Percentiles rank a stretch among this genome's conserved stretches.
These are phyloP conservation scores for Argentina anserina DNA, from an alignment of 306 rosid species.

Conservation along the genomic window DNA sequence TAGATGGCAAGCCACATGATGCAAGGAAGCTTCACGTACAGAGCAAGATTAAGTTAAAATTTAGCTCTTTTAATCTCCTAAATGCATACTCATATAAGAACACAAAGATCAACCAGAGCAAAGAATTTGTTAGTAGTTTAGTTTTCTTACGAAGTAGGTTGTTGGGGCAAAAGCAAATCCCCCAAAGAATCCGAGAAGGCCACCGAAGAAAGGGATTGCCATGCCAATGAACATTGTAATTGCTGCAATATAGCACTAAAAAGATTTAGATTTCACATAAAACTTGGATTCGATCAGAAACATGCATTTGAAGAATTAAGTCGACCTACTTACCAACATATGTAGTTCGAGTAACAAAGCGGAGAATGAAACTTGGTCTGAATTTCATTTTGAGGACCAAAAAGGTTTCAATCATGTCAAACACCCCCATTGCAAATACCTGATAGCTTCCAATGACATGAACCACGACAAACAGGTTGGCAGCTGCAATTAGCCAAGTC, in stretches of 20 bases:
- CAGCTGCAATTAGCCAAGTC: constrained; percentile 62
- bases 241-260: constrained; percentile 37
- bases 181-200: constrained; percentile 84
- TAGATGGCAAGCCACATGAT: constrained; percentile 60
- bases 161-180: constrained; percentile 92
- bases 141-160: constrained; percentile 62
- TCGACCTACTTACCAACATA: constrained; percentile 68
- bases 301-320: not conserved
- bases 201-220: constrained; percentile 70
- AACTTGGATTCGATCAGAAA: not conserved
- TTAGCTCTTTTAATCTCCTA: not conserved
- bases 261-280: not conserved
- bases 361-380: constrained; percentile 46
- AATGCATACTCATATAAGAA: not conserved
- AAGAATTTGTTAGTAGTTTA: not conserved
- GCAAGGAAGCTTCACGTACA: constrained; percentile 81
- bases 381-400: constrained; percentile 51
- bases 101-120: not conserved
- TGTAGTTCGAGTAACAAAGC: constrained; percentile 42
- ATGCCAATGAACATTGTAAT: constrained; percentile 58
- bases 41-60: not conserved
- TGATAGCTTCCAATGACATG: constrained; percentile 90
- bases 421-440: constrained; percentile 75
- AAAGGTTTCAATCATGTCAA: constrained; percentile 72
- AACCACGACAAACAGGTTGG: constrained; percentile 65